Evolutionary conservation across 208 protist genomes (phyloP).

Genomic region (Wallacemonas sp.): DNA sequence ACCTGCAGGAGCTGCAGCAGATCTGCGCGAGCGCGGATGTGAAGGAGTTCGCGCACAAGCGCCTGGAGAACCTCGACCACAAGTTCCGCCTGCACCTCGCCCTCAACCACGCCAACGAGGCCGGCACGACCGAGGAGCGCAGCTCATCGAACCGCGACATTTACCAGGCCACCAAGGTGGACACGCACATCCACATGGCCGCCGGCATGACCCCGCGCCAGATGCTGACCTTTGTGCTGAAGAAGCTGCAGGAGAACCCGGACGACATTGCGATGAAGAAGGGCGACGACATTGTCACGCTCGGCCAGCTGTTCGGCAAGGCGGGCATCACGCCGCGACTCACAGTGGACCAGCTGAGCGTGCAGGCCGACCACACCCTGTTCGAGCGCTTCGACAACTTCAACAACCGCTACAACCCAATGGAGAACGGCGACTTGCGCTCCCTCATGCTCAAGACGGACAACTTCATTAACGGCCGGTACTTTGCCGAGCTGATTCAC

Average conservation of each 20-base stretch:
- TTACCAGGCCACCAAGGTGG: conserved; percentile 96
- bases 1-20: conserved; percentile 70
- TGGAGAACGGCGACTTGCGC: conserved; percentile 93
- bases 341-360: conserved; percentile 96
- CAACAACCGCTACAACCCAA: conserved; percentile 99
- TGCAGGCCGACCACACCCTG: conserved; percentile 95
- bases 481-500: conserved; percentile 97
- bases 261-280: conserved; percentile 94
- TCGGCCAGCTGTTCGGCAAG: conserved; percentile 86
- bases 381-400: conserved; percentile 99
- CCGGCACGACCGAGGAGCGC: conserved; percentile 84
- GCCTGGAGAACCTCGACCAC: conserved; percentile 92
- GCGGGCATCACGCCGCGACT: conserved; percentile 90
- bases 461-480: conserved; percentile 98
- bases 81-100: conserved; percentile 94
- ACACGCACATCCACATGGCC: conserved; percentile 97
- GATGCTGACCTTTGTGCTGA: conserved; percentile 94
- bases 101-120: conserved; percentile 92
- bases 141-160: conserved; percentile 93
- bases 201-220: conserved; percentile 95
- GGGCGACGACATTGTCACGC: conserved; percentile 83
- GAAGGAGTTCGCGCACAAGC: conserved; percentile 92
- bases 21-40: conserved; percentile 79
- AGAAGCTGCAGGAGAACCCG: conserved; percentile 88
- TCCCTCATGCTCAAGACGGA: conserved; percentile 99